Conservation (phyloP, 2,329 filamentous ascomycete genomes). For the Rutstroemia sp. region DNA sequence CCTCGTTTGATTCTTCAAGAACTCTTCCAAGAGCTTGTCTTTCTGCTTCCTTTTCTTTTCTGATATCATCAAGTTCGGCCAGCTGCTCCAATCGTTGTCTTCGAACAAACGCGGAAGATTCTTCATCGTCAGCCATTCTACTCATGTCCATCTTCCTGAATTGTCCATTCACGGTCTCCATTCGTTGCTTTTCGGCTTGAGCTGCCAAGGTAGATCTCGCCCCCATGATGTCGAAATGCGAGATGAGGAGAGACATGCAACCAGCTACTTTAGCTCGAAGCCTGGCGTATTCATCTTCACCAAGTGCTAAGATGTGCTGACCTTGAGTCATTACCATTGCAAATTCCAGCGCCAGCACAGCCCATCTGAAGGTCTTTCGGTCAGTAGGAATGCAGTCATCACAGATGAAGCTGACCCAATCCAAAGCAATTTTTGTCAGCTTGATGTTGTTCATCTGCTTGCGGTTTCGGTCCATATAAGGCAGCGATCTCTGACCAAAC, state of each 20-base stretch:
- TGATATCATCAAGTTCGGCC: slow-evolving; percentile 65
- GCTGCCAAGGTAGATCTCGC: slow-evolving; percentile 88
- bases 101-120: slow-evolving; percentile 67
- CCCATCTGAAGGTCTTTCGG: slow-evolving; percentile 94
- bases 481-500: slow-evolving; percentile 88
- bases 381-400: slow-evolving; percentile 94
- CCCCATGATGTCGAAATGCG: slow-evolving; percentile 98
- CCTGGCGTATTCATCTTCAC: slow-evolving; percentile 77
- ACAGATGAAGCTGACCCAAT: slow-evolving; percentile 97
- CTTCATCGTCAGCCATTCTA: slow-evolving; percentile 68
- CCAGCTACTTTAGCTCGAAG: slow-evolving; percentile 85
- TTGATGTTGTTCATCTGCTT: slow-evolving; percentile 97
- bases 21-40: slow-evolving; percentile 84
- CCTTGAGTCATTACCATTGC: slow-evolving; percentile 96
- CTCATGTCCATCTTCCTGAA: slow-evolving; percentile 74
- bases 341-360: slow-evolving; percentile 89
- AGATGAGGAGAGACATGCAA: slow-evolving; percentile 95
- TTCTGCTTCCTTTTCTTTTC: slow-evolving; percentile 75
- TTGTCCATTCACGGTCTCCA: slow-evolving; percentile 72
- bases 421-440: slow-evolving; percentile 82
- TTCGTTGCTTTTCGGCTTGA: slow-evolving; percentile 83
- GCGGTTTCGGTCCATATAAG: slow-evolving; percentile 93
- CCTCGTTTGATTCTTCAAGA: slow-evolving; percentile 89
- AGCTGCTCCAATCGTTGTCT: slow-evolving; percentile 70
- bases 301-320: slow-evolving; percentile 84